A percentile compares a stretch with the other conserved stretches of the same genome.
phyloP scores from a whole-genome alignment of 495 filamentous ascomycete species.

The Ascodesmis nigricans region DNA sequence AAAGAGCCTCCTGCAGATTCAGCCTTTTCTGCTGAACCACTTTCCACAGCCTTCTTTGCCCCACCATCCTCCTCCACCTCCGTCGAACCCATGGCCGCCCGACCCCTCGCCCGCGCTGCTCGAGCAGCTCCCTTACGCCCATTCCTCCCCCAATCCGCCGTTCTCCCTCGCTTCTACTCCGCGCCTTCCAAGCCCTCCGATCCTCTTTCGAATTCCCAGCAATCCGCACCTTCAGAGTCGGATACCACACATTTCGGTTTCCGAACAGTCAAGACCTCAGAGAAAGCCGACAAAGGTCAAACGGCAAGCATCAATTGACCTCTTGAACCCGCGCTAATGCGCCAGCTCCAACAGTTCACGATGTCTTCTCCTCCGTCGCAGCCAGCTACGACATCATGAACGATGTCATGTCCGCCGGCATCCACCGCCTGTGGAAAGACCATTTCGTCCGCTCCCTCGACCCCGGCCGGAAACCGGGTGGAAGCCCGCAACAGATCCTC shows the following conservation, averaged over 20 bases:
- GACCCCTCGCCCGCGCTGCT: slow-evolving; percentile 6
- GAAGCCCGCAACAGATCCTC: slow-evolving; percentile 49
- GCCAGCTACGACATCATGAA: slow-evolving; percentile 82
- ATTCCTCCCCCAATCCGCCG: slow-evolving; percentile 11
- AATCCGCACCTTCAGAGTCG: slow-evolving; percentile 23
- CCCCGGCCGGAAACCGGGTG: slow-evolving; percentile 49
- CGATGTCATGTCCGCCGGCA: slow-evolving; percentile 93
- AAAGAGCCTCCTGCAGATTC: too few species aligned
- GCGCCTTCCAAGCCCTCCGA: slow-evolving; percentile 5
- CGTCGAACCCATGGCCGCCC: slow-evolving; percentile 17
- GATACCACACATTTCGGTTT: slow-evolving; percentile 95
- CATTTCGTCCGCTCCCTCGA: slow-evolving; percentile 84
- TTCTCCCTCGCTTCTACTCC: slow-evolving; percentile 8
- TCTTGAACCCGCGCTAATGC: neutral
- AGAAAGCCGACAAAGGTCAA: slow-evolving; percentile 59
- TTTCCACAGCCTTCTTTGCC: too few species aligned
- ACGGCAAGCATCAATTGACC: slow-evolving; percentile 12
- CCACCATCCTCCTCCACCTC: neutral
- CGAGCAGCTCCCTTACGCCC: slow-evolving; percentile 5
- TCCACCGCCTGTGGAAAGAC: slow-evolving; percentile 97
- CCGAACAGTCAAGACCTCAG: slow-evolving; percentile 57
- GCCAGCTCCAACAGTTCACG: slow-evolving; percentile 35
- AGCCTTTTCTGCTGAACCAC: too few species aligned
- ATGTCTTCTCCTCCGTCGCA: slow-evolving; percentile 90
- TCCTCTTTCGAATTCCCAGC: slow-evolving; percentile 9